Conservation (phyloP, 2,329 filamentous ascomycete species). For the Chalaropsis ovoidea region DNA sequence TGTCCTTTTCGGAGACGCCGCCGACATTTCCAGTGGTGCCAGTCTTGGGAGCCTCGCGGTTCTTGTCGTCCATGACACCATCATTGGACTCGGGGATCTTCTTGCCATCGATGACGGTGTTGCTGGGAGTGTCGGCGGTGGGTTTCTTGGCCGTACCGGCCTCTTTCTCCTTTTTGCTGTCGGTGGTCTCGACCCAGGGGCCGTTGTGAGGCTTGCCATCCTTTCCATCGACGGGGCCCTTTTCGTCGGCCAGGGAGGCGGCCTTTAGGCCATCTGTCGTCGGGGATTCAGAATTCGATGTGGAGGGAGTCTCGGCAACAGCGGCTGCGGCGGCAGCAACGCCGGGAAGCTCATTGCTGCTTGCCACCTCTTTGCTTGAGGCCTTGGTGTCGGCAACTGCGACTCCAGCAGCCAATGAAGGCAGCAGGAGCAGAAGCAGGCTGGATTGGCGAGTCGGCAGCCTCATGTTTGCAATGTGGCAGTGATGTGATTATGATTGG, state of each 20-base stretch:
- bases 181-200: conserved; percentile 56
- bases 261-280: conserved; percentile 17
- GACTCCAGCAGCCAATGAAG: conserved; percentile 23
- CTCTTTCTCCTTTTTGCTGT: conserved; percentile 31
- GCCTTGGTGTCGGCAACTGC: conserved; percentile 22
- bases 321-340: conserved; percentile 4
- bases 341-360: conserved; percentile 14
- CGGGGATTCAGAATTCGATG: neutral
- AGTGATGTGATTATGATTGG: conserved; percentile 6
- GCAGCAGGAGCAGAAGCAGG: conserved; percentile 23
- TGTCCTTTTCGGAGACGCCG: conserved; percentile 79
- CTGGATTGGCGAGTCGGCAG: conserved; percentile 21
- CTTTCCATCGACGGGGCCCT: conserved; percentile 81
- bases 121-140: conserved; percentile 37
- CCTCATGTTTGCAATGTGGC: conserved; percentile 21
- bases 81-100: conserved; percentile 57
- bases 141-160: conserved; percentile 31
- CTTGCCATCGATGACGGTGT: conserved; percentile 48
- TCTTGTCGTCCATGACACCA: conserved; percentile 87
- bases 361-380: conserved; percentile 37
- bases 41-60: conserved; percentile 63
- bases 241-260: conserved; percentile 41
- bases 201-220: conserved; percentile 91
- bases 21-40: conserved; percentile 83
- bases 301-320: conserved; percentile 15